Conservation (phyloP, 108 stramenopile species). For the Pseudonitzschia multistriata region DNA sequence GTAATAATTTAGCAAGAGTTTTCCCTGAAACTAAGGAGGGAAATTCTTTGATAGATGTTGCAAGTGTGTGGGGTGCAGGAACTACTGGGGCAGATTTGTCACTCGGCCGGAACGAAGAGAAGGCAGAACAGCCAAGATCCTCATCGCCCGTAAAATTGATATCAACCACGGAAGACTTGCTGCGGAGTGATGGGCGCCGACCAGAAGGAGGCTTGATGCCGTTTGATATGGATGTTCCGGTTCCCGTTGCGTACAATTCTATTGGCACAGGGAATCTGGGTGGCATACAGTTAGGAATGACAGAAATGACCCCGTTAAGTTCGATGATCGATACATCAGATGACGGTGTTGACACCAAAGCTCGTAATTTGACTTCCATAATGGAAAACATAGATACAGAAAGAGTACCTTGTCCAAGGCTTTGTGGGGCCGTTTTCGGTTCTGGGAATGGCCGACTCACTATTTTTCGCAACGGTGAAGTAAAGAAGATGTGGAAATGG, state of each 20-base stretch:
- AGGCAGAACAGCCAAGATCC: neutral
- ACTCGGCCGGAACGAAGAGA: neutral
- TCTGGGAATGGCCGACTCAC: slow-evolving; percentile 57
- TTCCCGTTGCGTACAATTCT: slow-evolving; percentile 33
- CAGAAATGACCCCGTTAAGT: slow-evolving; percentile 15
- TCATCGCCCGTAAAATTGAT: slow-evolving; percentile 14
- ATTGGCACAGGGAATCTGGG: slow-evolving; percentile 20
- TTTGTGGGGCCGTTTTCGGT: slow-evolving; percentile 78
- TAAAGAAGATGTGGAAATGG: slow-evolving; percentile 71
- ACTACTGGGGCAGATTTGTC: neutral
- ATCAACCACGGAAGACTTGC: neutral
- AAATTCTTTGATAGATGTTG: slow-evolving; percentile 28
- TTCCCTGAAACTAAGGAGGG: slow-evolving; percentile 34
- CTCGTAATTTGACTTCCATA: slow-evolving; percentile 26
- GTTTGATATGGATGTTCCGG: slow-evolving; percentile 54
- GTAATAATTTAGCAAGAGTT: slow-evolving; percentile 12
- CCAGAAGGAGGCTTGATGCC: slow-evolving; percentile 29
- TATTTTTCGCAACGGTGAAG: slow-evolving; percentile 71
- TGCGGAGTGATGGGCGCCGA: slow-evolving; percentile 4
- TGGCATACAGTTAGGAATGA: slow-evolving; percentile 23
- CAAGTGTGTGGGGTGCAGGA: slow-evolving; percentile 22
- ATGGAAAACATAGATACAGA: slow-evolving; percentile 42
- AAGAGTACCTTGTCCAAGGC: slow-evolving; percentile 66
- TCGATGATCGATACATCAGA: slow-evolving; percentile 19
- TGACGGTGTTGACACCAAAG: slow-evolving; percentile 23